Evolutionary conservation across 2,329 filamentous ascomycete genomes (phyloP).

Genomic region (Botrytis byssoidea): DNA sequence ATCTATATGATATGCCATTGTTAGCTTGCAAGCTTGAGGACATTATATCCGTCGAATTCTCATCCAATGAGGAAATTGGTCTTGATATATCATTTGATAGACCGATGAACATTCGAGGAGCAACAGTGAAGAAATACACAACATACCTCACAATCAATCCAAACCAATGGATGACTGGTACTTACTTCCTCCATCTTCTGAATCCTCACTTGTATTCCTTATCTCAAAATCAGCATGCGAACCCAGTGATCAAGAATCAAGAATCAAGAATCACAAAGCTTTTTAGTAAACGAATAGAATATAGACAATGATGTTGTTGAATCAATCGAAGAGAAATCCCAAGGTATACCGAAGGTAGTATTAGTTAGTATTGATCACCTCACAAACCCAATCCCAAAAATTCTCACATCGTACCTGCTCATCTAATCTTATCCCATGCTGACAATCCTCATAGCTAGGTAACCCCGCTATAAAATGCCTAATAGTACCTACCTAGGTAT

Average conservation of each 20-base stretch:
- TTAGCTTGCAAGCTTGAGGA: constrained; percentile 15
- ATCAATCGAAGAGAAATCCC: background rate
- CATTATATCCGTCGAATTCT: background rate
- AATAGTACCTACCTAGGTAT: background rate
- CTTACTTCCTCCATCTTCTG: constrained; percentile 17
- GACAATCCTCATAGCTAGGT: background rate
- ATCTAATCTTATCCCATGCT: background rate
- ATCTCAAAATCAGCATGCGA: too few relatives aligned
- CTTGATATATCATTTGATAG: background rate
- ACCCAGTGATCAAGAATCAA: background rate
- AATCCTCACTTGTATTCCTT: background rate
- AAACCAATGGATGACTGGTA: constrained; percentile 23
- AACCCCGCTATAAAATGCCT: background rate
- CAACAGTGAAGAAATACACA: background rate
- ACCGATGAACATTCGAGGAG: background rate
- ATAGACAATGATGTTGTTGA: background rate
- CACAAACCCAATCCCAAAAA: background rate
- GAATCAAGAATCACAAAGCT: background rate
- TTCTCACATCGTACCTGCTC: constrained; percentile 1
- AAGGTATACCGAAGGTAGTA: background rate
- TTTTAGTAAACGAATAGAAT: background rate
- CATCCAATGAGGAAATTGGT: background rate
- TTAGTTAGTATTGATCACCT: background rate
- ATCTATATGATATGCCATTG: constrained; percentile 61
- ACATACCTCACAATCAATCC: constrained; percentile 24